A percentile compares a stretch with the other conserved stretches of the same genome.
Evolutionary conservation across 768 basidiomycete genomes (phyloP).

Genomic region (Kwoniella sp.): DNA sequence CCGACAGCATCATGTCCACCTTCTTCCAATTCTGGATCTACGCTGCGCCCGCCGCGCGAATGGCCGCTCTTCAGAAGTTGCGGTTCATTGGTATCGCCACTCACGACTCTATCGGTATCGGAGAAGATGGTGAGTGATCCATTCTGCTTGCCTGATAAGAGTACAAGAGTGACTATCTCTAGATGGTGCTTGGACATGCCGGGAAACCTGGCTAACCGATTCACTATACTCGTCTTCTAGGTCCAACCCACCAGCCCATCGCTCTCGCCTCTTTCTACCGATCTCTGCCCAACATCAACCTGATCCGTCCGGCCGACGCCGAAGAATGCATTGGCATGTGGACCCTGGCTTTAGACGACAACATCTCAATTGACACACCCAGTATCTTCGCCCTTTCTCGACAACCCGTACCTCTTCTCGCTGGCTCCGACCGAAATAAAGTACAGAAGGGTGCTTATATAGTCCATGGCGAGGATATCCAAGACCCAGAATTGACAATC

Average conservation of each 20-base stretch:
- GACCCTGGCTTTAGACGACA: conserved; percentile 38
- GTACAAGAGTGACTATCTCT: too few relatives aligned
- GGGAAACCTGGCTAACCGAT: too few relatives aligned
- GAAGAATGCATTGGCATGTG: conserved; percentile 52
- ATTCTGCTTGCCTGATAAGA: too few relatives aligned
- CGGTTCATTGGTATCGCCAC: conserved; percentile 55
- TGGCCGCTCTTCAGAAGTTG: conserved; percentile 48
- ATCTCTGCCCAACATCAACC: conserved; percentile 48
- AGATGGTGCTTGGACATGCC: too few relatives aligned
- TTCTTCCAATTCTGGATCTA: conserved; percentile 56
- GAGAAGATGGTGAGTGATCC: conserved; percentile 50
- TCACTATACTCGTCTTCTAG: too few relatives aligned
- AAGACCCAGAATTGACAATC: conserved; percentile 41
- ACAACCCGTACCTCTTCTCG: conserved; percentile 49
- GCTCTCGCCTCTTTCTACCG: conserved; percentile 47
- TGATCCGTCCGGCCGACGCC: conserved; percentile 52
- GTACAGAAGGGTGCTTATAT: conserved; percentile 48
- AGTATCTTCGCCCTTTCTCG: conserved; percentile 45
- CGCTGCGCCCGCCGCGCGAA: conserved; percentile 53
- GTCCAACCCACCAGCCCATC: conserved; percentile 54
- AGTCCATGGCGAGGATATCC: conserved; percentile 30
- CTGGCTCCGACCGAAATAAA: conserved; percentile 39
- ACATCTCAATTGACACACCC: conserved; percentile 30
- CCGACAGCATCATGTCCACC: conserved; percentile 45
- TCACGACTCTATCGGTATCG: conserved; percentile 53